A percentile compares a stretch with the other conserved stretches of the same genome.
Conservation (phyloP, 2,329 filamentous ascomycete genomes). For the Penicillium sp. region DNA sequence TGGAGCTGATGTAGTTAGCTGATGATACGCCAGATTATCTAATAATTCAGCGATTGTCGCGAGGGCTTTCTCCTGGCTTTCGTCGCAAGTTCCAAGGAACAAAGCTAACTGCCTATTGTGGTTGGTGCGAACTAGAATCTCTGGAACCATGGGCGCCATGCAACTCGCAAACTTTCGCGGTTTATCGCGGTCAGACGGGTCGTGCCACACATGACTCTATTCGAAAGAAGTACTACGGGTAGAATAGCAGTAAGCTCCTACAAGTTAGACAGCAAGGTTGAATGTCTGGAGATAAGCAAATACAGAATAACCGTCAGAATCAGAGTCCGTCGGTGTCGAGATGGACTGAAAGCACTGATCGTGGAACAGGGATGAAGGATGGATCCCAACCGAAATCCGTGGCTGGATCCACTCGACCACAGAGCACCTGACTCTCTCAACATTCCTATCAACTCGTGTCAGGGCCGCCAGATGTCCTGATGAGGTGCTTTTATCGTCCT, state of each 20-base stretch:
- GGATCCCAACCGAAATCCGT: constrained; percentile 18
- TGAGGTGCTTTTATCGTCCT: not conserved
- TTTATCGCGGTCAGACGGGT: not conserved
- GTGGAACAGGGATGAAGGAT: constrained; percentile 11
- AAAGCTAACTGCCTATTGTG: constrained; percentile 10
- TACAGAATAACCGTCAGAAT: not conserved
- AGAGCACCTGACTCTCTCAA: constrained; percentile 21
- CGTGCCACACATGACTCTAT: not conserved
- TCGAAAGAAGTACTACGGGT: not conserved
- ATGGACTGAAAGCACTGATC: not conserved
- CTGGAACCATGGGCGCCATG: constrained; percentile 3
- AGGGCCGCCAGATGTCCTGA: not conserved
- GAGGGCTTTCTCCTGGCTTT: not conserved
- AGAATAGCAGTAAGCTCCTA: not conserved
- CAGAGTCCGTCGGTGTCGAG: not conserved
- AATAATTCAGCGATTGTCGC: not conserved
- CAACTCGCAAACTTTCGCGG: not conserved
- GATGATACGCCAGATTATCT: not conserved
- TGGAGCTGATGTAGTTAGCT: not conserved
- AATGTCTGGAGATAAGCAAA: not conserved
- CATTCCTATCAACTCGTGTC: not conserved
- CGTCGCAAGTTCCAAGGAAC: not conserved
- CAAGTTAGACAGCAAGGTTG: not conserved
- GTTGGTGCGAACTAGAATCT: not conserved
- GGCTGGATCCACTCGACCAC: constrained; percentile 22